Conservation (phyloP, 1,139 yeast genomes). For the Pneumocystis oryctolagi region DNA sequence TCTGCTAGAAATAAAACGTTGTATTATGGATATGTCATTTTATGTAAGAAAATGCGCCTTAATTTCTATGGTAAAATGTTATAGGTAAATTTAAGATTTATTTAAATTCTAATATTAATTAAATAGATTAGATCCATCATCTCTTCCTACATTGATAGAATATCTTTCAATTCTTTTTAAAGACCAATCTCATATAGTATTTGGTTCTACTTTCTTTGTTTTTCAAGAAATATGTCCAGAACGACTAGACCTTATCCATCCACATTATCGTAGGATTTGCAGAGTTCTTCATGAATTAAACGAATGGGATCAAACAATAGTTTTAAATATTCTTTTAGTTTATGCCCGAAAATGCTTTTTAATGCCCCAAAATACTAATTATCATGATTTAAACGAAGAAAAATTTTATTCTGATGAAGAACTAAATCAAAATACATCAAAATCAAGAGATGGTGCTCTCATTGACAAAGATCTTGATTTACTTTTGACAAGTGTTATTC, state of each 20-base stretch:
- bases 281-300: constrained; percentile 42
- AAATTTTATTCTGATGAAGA: constrained; percentile 14
- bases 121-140: constrained; percentile 29
- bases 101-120: background rate
- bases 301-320: constrained; percentile 55
- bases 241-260: constrained; percentile 53
- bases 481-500: constrained; percentile 35
- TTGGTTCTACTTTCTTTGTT: constrained; percentile 52
- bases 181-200: constrained; percentile 53
- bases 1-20: constrained; percentile 53
- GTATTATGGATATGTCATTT: constrained; percentile 58
- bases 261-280: constrained; percentile 51
- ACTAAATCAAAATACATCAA: constrained; percentile 2
- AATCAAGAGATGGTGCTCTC: constrained; percentile 2
- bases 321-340: constrained; percentile 49
- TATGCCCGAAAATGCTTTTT: constrained; percentile 49
- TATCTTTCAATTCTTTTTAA: constrained; percentile 40
- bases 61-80: constrained; percentile 56
- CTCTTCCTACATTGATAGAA: constrained; percentile 34
- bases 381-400: background rate
- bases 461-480: constrained; percentile 31
- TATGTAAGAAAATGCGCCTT: constrained; percentile 70
- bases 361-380: constrained; percentile 6
- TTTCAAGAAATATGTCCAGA: constrained; percentile 42
- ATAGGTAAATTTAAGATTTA: background rate